Conservation (phyloP, 352 stramenopile species). For the Globisporangium uncinulatum region DNA sequence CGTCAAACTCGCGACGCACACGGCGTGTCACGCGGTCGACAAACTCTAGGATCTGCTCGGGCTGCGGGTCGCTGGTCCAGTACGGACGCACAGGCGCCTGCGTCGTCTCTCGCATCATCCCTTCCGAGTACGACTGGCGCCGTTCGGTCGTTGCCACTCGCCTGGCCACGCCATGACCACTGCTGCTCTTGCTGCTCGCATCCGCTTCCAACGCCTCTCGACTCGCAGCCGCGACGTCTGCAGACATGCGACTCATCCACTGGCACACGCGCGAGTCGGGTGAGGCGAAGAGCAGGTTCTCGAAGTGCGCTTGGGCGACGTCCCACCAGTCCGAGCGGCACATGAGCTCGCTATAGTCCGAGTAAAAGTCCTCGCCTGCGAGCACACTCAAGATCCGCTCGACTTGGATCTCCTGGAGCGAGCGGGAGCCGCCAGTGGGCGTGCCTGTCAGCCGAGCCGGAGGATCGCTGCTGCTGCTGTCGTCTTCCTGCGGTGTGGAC, state of each 20-base stretch:
- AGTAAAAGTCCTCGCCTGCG: slow-evolving; percentile 78
- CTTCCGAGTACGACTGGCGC: slow-evolving; percentile 10
- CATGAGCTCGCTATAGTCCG: slow-evolving; percentile 79
- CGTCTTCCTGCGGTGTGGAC: slow-evolving; percentile 3
- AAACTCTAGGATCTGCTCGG: slow-evolving; percentile 77
- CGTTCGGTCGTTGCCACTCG: slow-evolving; percentile 4
- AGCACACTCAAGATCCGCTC: slow-evolving; percentile 73
- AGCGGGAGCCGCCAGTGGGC: slow-evolving; percentile 16
- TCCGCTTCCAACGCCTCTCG: slow-evolving; percentile 51
- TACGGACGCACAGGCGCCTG: slow-evolving; percentile 8
- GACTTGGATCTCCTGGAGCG: slow-evolving; percentile 60
- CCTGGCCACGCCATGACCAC: background rate
- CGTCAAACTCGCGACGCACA: slow-evolving; percentile 71
- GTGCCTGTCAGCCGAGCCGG: slow-evolving; percentile 15
- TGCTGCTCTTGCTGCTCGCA: background rate
- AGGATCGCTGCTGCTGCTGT: background rate
- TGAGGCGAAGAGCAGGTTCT: slow-evolving; percentile 77
- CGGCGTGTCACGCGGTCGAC: slow-evolving; percentile 54
- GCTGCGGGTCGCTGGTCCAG: slow-evolving; percentile 59
- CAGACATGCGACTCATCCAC: slow-evolving; percentile 59
- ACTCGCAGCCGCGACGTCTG: slow-evolving; percentile 51
- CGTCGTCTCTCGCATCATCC: background rate
- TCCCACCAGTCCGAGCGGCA: slow-evolving; percentile 75
- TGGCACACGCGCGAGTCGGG: slow-evolving; percentile 64
- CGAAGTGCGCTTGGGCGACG: slow-evolving; percentile 80